Base-by-base conservation (phyloP, 1,139 yeast genomes). In the Zygotorulaspora mrakii region DNA sequence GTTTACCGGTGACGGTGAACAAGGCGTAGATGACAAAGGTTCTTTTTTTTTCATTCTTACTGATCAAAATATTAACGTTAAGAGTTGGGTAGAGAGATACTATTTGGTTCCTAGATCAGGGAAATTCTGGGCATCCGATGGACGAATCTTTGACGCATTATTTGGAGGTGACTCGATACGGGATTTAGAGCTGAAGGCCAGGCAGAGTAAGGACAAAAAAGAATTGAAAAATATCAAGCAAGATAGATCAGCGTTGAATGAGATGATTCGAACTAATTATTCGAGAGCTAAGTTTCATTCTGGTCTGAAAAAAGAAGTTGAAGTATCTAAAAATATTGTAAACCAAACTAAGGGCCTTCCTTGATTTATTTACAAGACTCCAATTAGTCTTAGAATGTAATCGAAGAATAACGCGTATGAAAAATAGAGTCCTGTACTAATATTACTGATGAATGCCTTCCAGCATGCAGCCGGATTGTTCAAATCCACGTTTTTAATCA, bases 391-490 rank as follows among this genome's bases (percentile, higher is more conserved):
- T 53, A 77, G 60, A 27, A 80, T 45, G 61, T 88, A 91, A 62
- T 91, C 97, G 35, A 80, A 55, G 31, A 83, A 58, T 53, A 88
- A 76, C 7, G 96, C 97, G 22, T 73, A 67, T 71, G 88, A 81
- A 49, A 91, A 71, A 37, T 77, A 74, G 53, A 82, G 76, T 1
- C 97, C 98, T 3, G 95, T 85, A 45, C 71, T 71, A 52, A 89
- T 83, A 62, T 89, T 91, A 31, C 79, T 76, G 11, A 72, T 71
- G 61, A 91, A 91, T 62, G 81, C 77, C 39, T 70, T 68, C 91
- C 96, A 86, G 64, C 98, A 91, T 56, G 79, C 74, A 25, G 66
- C 70, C 16, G 96, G 95, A 52, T 78, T 69, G 60, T 91, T 85
- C 42, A 89, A 71, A 58, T 91, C 76, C 6, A 89, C 96, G 13